Base-by-base conservation (phyloP, 257 asterid species). In the Penstemon eatonii region DNA sequence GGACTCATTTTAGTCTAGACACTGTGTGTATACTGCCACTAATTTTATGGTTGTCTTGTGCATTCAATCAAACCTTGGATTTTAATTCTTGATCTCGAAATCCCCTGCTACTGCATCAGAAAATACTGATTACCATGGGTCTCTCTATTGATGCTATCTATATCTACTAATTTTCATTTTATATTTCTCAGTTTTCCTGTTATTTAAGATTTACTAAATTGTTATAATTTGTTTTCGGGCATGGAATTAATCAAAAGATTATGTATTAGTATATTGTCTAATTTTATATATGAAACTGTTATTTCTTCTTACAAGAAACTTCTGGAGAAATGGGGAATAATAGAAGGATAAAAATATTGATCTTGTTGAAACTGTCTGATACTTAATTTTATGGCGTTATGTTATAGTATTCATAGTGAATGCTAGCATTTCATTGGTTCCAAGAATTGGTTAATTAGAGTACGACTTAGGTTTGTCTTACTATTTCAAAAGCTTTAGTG, bases 21-120 rank as follows among this genome's bases (percentile, higher is more conserved):
- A 25, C 33, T 25, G 3, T 25, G 33, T 25, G 33, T 25, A 1
- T 25, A 1, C 33, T 25, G 33, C 33, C 33, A 25, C 33, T 25
- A 25, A 25, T 25, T 25, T 1, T 25, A 25, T 25, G 33, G 33
- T 25, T 25, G 33, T 25, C 33, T 25, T 60, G 66, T 68, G 55
- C 75, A 71, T 77, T 63, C 70, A 63, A 73, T 37, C 45, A 7
- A 53, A 63, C 63, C 65, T 71, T 45, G 70, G 25, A 55, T 51
- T 58, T 10, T 19, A 41, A 13, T 70, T 58, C 8, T 51, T 62
- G 66, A 50, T 55, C 49, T 47, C 39, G 63, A 44, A 15, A 49
- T 51, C 1, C 36, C 10, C 9, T 59, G 54, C 53, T 65, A 69
- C 40, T 56, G 41, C 46, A 49, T 36, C 66, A 66, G 68, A 51